Base-by-base conservation (phyloP, 148 eudicot species). In the Limonium bicolor region DNA sequence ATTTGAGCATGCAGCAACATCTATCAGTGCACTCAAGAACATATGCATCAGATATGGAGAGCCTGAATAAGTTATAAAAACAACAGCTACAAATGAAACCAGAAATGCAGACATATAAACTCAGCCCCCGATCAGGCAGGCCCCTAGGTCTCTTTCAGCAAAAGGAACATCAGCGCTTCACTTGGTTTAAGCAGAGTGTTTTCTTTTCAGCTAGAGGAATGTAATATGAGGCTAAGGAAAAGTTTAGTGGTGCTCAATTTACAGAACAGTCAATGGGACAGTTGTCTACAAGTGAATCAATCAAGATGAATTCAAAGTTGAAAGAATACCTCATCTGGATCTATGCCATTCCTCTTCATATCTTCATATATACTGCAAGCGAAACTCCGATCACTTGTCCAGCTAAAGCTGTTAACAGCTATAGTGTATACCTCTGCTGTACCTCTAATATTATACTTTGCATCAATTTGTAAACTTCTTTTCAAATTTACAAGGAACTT, bases 1-100 rank as follows among this genome's bases (percentile, higher is more conserved):
- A 50, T 75, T 78, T 82, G 81, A 58, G 99, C 73, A 76, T 85
- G 88, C 99, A 28, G 93, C 99, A 28, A 78, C 95, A 69, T 90
- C 95, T 62, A 90, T 71, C 67, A 90, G 59, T 44, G 99, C 81
- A 59, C 99, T 90, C 55, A 90, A 68, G 66, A 90, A 78, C 76
- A 71, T 80, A 95, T 90, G 78, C 64, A 75, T 6, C 7, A 52
- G 53, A 61, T 36, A 27, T 43, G 40, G 27, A 42, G 56, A 56
- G 34, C 37, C 37, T 47, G 11, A 41, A 19, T 53, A 25, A 39
- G 36, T 22, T 9, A 50, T 32, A 25, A 18, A n/a, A 34, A 50
- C 5, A 21, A 11, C 7, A 20, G 18, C 33, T 15, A 30, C 14
- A 48, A 19, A 42, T n/a, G n/a, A n/a, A n/a, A n/a, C n/a, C n/a